Evolutionary conservation across 1,139 yeast genomes (phyloP).

Genomic region (Blastobotrys indianensis): DNA sequence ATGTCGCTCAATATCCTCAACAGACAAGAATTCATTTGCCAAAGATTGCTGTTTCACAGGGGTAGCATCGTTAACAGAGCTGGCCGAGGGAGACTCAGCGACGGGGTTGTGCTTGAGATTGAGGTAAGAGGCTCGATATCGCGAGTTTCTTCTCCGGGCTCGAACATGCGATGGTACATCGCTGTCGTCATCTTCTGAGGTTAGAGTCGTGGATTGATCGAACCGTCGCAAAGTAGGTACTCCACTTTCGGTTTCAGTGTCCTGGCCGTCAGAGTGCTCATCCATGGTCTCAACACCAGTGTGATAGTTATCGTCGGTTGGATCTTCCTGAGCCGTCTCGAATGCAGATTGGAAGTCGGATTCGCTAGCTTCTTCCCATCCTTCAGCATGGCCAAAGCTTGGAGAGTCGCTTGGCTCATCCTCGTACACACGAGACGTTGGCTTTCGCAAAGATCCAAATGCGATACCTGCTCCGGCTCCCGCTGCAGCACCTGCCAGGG

Average conservation of each 20-base stretch:
- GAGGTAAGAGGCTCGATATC: constrained; percentile 11
- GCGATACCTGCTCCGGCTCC: constrained; percentile 5
- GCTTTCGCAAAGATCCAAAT: constrained; percentile 3
- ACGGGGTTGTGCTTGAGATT: constrained; percentile 7
- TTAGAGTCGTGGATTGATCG: background rate
- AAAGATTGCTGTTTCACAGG: constrained; percentile 20
- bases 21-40: constrained; percentile 32
- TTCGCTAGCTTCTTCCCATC: constrained; percentile 27
- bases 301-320: constrained; percentile 34
- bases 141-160: constrained; percentile 12
- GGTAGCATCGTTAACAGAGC: constrained; percentile 16
- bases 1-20: constrained; percentile 41
- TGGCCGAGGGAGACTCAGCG: constrained; percentile 11
- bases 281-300: constrained; percentile 32
- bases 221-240: constrained; percentile 4
- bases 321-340: constrained; percentile 30
- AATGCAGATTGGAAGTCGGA: constrained; percentile 32
- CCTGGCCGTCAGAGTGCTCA: constrained; percentile 27
- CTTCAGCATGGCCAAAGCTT: constrained; percentile 11
- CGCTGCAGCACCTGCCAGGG: constrained; percentile 6
- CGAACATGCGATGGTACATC: background rate
- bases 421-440: constrained; percentile 12
- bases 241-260: constrained; percentile 37
- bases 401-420: constrained; percentile 6
- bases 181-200: constrained; percentile 13